Percentiles rank a stretch among this genome's conserved stretches.
phyloP scores from a whole-genome alignment of 805 yeast species.

The Monosporozyma solicola region DNA sequence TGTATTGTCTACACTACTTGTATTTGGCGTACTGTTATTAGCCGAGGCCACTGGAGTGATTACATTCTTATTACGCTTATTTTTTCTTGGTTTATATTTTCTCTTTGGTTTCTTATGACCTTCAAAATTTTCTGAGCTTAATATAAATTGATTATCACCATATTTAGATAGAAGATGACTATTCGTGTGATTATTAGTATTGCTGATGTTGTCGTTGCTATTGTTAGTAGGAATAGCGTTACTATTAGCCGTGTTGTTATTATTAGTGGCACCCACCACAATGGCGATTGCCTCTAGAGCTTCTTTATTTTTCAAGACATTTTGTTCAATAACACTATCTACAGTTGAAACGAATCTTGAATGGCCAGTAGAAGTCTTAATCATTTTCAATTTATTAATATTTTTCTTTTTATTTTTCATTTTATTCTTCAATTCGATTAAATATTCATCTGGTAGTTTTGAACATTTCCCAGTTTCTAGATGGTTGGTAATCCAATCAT shows the following conservation, averaged over 20 bases:
- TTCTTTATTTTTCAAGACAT: constrained; percentile 26
- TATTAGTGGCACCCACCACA: constrained; percentile 21
- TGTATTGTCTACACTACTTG: background rate
- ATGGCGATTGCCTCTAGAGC: constrained; percentile 30
- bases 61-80: constrained; percentile 7
- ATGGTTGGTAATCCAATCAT: constrained; percentile 72
- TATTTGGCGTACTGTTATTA: constrained; percentile 17
- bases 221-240: too few relatives aligned
- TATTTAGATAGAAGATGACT: constrained; percentile 19
- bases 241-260: too few relatives aligned
- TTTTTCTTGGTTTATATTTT: constrained; percentile 14
- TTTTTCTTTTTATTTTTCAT: constrained; percentile 18
- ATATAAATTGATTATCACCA: constrained; percentile 23
- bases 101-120: constrained; percentile 15
- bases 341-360: constrained; percentile 30
- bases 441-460: constrained; percentile 32
- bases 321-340: constrained; percentile 28
- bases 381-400: constrained; percentile 24
- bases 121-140: constrained; percentile 22
- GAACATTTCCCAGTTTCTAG: constrained; percentile 72
- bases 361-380: constrained; percentile 24
- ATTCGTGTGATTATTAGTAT: constrained; percentile 1
- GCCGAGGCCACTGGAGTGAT: constrained; percentile 8
- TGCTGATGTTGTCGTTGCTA: too few relatives aligned
- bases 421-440: constrained; percentile 13